Base-by-base conservation (phyloP, 352 stramenopile genomes). In the Phytophthora fragariaefolia region DNA sequence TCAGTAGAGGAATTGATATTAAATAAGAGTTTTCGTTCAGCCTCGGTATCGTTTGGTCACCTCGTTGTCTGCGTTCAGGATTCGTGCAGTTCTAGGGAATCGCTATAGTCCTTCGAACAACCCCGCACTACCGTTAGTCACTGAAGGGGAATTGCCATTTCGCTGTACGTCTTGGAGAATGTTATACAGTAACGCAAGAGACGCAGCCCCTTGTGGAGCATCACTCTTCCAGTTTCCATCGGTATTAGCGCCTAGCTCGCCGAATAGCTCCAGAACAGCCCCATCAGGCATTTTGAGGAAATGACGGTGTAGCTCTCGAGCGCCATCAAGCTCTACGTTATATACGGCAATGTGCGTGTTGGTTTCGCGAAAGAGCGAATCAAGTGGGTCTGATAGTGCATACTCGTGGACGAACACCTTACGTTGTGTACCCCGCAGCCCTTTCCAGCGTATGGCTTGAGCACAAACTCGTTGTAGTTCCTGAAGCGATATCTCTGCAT, bases 341-440 rank as follows among this genome's bases (percentile, higher is more conserved):
- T 97, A 95, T 26, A 98, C 79, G 3, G 88, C 84, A 22, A 97
- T 76, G 49, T 97, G 89, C 20, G 83, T 76, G 40, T 77, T 92
- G 20, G 74, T 90, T 57, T 93, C 87, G 30, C 79, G 63, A 55
- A 90, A 93, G 1, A 62, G 36, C 9, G 75, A 57, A 58, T 95
- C 84, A 6, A 89, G 53, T 15, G 86, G 90, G 59, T 97, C 90
- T 0, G 72, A 76, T 10, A 95, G 69, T 20, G 83, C 74, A 61
- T 96, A 96, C 13, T 96, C 81, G 63, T 86, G 83, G 24, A 97
- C 86, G 67, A 90, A 87, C 6, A 96, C 85, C 52, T 91, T 92
- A 23, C 88, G 79, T 38, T 85, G 79, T 1, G 73, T 72, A 10
- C 88, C 90, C 5, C 65, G 65, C 4, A 81, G 76, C 0, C 79